Evolutionary conservation across 768 basidiomycete species (phyloP), one percentile per base, ranked within the genome.

Genomic region (Auricularia auricula-judae): DNA sequence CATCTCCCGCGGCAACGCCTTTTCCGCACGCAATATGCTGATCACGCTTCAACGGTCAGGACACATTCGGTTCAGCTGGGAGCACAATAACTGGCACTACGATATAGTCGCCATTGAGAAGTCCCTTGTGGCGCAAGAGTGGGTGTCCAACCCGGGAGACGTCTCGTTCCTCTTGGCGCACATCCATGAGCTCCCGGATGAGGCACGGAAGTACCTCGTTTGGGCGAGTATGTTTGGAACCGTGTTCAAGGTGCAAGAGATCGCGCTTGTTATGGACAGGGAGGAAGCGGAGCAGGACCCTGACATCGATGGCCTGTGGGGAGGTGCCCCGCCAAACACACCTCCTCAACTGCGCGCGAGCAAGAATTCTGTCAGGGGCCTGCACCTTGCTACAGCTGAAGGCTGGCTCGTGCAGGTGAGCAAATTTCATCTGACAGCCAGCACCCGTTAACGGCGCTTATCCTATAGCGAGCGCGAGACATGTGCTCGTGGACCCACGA

Each of bases 401-500:
- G 88, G 88, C 1, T 90, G 87, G 87, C 76, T 90, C 10, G 82
- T 86, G 4, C 85, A 87, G 65, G 56, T 29, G 4, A 4, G 56
- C 29, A 23, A 10, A 4, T 29, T 23, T 59, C 56, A 12, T 7
- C 5, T 14, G 39, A 14, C 39, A 14, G 39, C 12, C 18, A 18
- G 4, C 8, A 34, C 33, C 23, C 23, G 5, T 33, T 59, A 18
- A 51, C 47, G 18, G 18, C 21, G 47, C 16, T 5, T 18, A 51
- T 59, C 33, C 43, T 61, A 61, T 54, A 60, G 36, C 77, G 85
- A 61, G 87, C 86, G 3, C 76, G 87, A 42, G 87, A 89, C 68
- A 87, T 88, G 86, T 88, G 86, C 72, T 85, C 82, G 68, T 88
- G 88, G 72, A 77, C 85, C 3, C 87, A 90, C 72, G 87, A 89